Evolutionary conservation across 768 basidiomycete genomes (phyloP), one percentile per base, ranked within the genome.

Genomic region (Pisolithus orientalis): DNA sequence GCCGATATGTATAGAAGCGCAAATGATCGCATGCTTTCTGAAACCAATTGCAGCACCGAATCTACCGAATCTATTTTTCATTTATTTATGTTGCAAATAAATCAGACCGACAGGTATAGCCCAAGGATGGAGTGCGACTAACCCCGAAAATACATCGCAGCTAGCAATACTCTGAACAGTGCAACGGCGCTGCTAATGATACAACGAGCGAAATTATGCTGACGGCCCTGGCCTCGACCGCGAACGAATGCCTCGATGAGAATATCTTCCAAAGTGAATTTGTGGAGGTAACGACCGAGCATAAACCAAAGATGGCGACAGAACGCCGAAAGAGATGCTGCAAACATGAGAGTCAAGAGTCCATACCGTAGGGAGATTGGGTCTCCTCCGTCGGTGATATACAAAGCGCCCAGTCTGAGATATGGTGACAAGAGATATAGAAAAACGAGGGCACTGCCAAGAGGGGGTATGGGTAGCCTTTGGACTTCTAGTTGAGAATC

Each of bases 281-380:
- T 78, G 58, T 80, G 79, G 43, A 86, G 72, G 65, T 90, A 87
- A 31, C 83, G 76, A 43, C 83, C 80, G n/a, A 90, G 77, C 74
- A 88, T 78, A 68, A 86, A 88, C 82, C 84, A 86, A 46, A 90
- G 69, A 57, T 87, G 85, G 47, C 84, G 72, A 38, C 81, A 74
- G 55, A 85, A 79, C 31, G 76, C 76, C 6, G 86, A 76, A 13
- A 85, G 67, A 34, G 75, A 57, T n/a, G 82, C 82, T 52, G 82
- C 82, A 28, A 75, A 58, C 31, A 82, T 44, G 2, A 87, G 65
- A 1, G 72, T 66, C 28, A 79, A 68, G 28, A 87, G 68, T 4
- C 75, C 73, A 28, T 75, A 70, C 59, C 75, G 73, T 39, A 84
- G 67, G 3, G 82, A 73, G 44, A 75, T 60, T 37, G 67, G 34